Evolutionary conservation across 1,139 yeast genomes (phyloP).

Genomic region (Ogataea hybrid): DNA sequence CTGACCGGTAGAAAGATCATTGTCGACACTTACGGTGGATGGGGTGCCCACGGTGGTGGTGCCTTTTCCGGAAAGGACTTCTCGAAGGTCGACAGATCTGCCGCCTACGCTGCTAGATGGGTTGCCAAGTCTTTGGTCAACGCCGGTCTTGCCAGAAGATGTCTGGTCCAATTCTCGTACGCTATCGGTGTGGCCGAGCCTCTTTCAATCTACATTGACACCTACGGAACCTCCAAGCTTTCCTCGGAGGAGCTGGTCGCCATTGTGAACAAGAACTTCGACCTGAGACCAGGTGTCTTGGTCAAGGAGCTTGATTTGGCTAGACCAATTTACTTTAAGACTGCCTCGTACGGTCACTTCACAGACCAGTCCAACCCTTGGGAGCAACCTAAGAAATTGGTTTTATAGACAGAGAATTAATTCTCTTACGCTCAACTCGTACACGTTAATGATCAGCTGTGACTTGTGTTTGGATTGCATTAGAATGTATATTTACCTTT

Average conservation of each 20-base stretch:
- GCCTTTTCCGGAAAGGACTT: slow-evolving; percentile 99
- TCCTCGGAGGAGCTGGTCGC: slow-evolving; percentile 85
- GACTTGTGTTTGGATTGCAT: slow-evolving; percentile 13
- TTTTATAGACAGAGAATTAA: slow-evolving; percentile 43
- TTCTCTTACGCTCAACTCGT: slow-evolving; percentile 51
- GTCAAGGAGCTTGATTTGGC: slow-evolving; percentile 96
- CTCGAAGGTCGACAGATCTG: slow-evolving; percentile 99
- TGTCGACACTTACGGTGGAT: slow-evolving; percentile 99
- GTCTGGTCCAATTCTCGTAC: slow-evolving; percentile 96
- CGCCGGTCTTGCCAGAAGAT: slow-evolving; percentile 96
- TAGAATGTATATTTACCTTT: slow-evolving; percentile 25
- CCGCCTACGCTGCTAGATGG: slow-evolving; percentile 99
- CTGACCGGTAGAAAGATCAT: slow-evolving; percentile 99
- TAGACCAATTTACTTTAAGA: slow-evolving; percentile 97
- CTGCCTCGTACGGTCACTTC: slow-evolving; percentile 99
- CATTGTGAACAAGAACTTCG: slow-evolving; percentile 91
- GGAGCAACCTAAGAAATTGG: slow-evolving; percentile 95
- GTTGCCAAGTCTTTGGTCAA: slow-evolving; percentile 96
- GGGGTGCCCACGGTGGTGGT: slow-evolving; percentile 99
- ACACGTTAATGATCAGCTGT: slow-evolving; percentile 12
- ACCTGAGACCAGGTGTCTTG: slow-evolving; percentile 98
- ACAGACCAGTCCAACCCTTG: slow-evolving; percentile 98
- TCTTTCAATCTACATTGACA: slow-evolving; percentile 93
- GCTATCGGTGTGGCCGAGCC: slow-evolving; percentile 99
- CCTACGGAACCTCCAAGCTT: slow-evolving; percentile 95